Conservation (phyloP, 2,329 filamentous ascomycete species). For the Albophoma yamanashiensis region DNA sequence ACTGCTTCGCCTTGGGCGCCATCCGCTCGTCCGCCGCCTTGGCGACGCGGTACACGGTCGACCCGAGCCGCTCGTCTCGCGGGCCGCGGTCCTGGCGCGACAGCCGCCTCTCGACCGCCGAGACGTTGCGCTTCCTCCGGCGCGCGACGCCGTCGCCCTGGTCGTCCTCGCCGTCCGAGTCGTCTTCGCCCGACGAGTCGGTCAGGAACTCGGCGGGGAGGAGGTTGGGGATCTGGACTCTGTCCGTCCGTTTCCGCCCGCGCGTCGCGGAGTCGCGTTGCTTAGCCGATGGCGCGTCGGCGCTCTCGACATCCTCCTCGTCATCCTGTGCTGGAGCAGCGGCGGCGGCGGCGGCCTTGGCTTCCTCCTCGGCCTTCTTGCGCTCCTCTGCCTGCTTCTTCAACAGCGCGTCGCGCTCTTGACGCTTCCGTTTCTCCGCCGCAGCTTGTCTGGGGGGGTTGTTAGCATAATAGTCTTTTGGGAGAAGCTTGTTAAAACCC, state of each 20-base stretch:
- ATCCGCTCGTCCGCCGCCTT: constrained; percentile 33
- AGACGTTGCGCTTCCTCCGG: constrained; percentile 33
- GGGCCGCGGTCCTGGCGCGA: constrained; percentile 26
- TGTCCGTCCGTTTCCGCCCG: constrained; percentile 18
- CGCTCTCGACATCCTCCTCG: constrained; percentile 4
- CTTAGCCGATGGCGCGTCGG: neutral
- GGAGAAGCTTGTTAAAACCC: neutral
- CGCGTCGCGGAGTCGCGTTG: neutral
- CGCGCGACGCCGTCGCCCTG: constrained; percentile 7
- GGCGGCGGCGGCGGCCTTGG: constrained; percentile 12
- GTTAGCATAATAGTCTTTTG: neutral
- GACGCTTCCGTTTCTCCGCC: constrained; percentile 42
- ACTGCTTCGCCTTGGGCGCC: constrained; percentile 35
- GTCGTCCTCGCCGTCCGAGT: constrained; percentile 10
- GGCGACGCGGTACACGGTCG: constrained; percentile 42
- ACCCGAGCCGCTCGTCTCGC: constrained; percentile 37
- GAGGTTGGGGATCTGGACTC: constrained; percentile 28
- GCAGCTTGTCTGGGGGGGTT: constrained; percentile 32
- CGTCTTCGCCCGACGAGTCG: constrained; percentile 37
- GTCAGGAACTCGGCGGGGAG: constrained; percentile 43
- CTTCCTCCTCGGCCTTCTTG: constrained; percentile 22
- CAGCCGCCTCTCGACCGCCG: constrained; percentile 25
- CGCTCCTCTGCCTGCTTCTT: constrained; percentile 44
- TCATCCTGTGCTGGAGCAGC: constrained; percentile 8
- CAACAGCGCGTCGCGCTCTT: constrained; percentile 41